phyloP scores from a whole-genome alignment of 2,329 filamentous ascomycete genomes.

The Colletotrichum shisoi region DNA sequence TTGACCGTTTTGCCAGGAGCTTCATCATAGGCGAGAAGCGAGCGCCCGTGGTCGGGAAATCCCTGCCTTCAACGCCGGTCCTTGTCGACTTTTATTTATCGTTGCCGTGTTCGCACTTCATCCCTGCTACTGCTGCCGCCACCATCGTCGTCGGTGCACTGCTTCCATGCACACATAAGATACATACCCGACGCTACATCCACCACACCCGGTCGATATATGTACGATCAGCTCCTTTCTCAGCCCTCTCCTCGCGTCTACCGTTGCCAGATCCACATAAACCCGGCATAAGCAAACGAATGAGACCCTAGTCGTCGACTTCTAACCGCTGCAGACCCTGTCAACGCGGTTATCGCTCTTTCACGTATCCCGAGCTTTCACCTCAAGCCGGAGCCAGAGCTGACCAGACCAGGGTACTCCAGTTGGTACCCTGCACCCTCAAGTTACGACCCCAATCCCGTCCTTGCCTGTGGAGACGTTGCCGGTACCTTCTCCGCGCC shows the following conservation, averaged over 20 bases:
- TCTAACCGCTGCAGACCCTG: conserved; percentile 50
- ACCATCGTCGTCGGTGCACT: conserved; percentile 6
- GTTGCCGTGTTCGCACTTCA: conserved; percentile 16
- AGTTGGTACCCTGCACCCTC: conserved; percentile 18
- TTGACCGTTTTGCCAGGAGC: conserved; percentile 1
- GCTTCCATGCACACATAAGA: conserved; percentile 10
- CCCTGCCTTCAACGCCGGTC: conserved; percentile 11
- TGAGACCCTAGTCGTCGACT: conserved; percentile 49
- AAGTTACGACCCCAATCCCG: conserved; percentile 38
- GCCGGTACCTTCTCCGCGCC: conserved; percentile 19
- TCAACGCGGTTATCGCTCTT: conserved; percentile 23
- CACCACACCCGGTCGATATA: conserved; percentile 7
- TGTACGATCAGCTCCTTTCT: conserved; percentile 7
- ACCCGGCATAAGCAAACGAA: conserved; percentile 48
- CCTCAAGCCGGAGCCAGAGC: conserved; percentile 11
- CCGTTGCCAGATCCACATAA: conserved; percentile 34
- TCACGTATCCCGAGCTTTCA: conserved; percentile 42
- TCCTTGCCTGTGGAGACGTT: conserved; percentile 50
- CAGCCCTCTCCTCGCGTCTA: conserved; percentile 38
- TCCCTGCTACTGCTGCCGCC: conserved; percentile 18
- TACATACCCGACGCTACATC: conserved; percentile 15
- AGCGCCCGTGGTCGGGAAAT: conserved; percentile 5
- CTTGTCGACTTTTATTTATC: conserved; percentile 27
- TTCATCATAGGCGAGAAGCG: conserved; percentile 14
- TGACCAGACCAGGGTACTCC: conserved; percentile 20